Evolutionary conservation across 306 rosid species (phyloP), one percentile per base, ranked within the genome.

Genomic region (Nissolia schottii): DNA sequence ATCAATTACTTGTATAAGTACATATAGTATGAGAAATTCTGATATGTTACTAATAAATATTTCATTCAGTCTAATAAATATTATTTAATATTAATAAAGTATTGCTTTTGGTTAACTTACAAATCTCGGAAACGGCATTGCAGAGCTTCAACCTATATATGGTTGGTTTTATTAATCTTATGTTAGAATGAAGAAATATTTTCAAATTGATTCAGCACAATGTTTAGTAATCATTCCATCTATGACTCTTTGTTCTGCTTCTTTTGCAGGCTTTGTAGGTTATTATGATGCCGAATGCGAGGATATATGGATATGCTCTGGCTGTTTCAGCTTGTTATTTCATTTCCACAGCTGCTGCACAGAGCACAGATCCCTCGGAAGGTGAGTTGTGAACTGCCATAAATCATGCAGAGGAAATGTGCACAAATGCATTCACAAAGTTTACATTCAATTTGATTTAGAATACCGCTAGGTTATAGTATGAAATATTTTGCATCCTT

Each of bases 321-420:
- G 81, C 80, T 61, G 59, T 80, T 43, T 80, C 55, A 58, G 62
- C 55, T 74, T 87, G 79, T 49, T 72, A 37, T 77, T 53, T 82
- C 56, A 22, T 73, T 38, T 53, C 85, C 48, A 70, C 68, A 57
- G 77, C 82, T 8, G 73, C 37, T 15, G 76, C 92, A 48, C 79
- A 72, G 13, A 34, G 12, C 66, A 86, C 89, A 60, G 70, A 85
- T 69, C 92, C 94, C 77, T 85, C 92, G 3, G 97, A 92, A 87
- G 96, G 97, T 92, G 56, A 84, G 2, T 64, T 22, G 18, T 23
- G 45, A 15, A 8, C 14, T 13, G 11, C 23, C 6, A 24, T 10
- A n/a, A n/a, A n/a, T n/a, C n/a, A n/a, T n/a, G n/a, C n/a, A n/a
- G n/a, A n/a, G n/a, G n/a, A n/a, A n/a, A 0, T 64, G 64, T 19